Conservation (phyloP, 345 rosid species). For the Trapa bicornis region DNA sequence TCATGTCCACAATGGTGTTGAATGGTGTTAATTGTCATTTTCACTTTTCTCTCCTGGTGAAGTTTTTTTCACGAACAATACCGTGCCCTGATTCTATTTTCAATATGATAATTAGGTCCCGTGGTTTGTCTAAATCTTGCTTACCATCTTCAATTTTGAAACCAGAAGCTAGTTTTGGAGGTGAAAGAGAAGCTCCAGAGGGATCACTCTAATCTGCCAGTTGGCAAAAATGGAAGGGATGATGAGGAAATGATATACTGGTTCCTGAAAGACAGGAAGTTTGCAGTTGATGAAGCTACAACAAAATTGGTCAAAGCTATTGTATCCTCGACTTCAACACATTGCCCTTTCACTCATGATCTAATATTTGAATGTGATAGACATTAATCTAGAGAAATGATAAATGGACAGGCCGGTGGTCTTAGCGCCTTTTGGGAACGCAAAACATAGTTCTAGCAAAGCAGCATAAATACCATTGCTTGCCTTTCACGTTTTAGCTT, state of each 20-base stretch:
- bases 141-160: not conserved
- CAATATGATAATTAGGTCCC: not conserved
- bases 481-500: not conserved
- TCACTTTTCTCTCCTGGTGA: not conserved
- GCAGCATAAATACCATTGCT: not conserved
- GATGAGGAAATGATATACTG: constrained; percentile 90
- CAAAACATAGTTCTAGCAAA: not conserved
- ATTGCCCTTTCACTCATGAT: not conserved
- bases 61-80: not conserved
- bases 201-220: constrained; percentile 44
- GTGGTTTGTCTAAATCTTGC: not conserved
- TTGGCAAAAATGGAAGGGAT: constrained; percentile 80
- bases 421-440: not conserved
- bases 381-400: not conserved
- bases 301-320: constrained; percentile 59
- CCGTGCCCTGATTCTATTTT: not conserved
- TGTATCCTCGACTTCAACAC: constrained; percentile 38
- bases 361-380: not conserved
- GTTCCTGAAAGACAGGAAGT: constrained; percentile 69
- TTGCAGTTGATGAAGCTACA: constrained; percentile 51
- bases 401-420: not conserved
- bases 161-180: constrained; percentile 61
- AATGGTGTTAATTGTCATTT: not conserved
- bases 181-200: constrained; percentile 59
- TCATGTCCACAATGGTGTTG: not conserved